phyloP scores from a whole-genome alignment of 2,329 filamentous ascomycete genomes.

The Torrubiella hemipterigena region DNA sequence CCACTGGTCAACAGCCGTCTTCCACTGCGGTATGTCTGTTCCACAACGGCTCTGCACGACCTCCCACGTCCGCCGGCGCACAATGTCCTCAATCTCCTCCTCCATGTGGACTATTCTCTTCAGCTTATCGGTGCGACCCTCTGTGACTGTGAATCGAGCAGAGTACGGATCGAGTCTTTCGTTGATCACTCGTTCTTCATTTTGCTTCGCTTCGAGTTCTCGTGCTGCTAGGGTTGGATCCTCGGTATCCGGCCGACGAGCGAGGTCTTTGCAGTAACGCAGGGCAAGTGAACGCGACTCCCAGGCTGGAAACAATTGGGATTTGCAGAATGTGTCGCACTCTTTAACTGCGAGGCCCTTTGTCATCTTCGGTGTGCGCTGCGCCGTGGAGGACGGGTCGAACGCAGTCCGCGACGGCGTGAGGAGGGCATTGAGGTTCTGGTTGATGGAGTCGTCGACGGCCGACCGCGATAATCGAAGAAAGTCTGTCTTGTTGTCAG shows the following conservation, averaged over 20 bases:
- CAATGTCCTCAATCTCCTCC: slow-evolving; percentile 63
- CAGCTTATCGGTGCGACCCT: slow-evolving; percentile 70
- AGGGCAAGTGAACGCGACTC: slow-evolving; percentile 70
- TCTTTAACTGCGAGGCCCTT: slow-evolving; percentile 46
- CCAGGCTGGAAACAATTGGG: slow-evolving; percentile 82
- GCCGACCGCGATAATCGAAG: slow-evolving; percentile 71
- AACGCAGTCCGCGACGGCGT: slow-evolving; percentile 64
- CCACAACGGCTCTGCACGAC: slow-evolving; percentile 66
- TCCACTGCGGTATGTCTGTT: slow-evolving; percentile 45
- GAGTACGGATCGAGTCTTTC: slow-evolving; percentile 91
- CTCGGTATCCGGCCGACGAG: slow-evolving; percentile 74
- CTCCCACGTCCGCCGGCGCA: slow-evolving; percentile 72
- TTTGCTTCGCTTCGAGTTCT: slow-evolving; percentile 56
- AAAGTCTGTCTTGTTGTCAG: slow-evolving; percentile 52
- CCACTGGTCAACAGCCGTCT: slow-evolving; percentile 55
- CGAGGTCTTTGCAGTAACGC: slow-evolving; percentile 80
- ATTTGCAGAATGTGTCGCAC: slow-evolving; percentile 62
- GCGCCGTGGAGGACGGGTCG: slow-evolving; percentile 65
- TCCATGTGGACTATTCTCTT: slow-evolving; percentile 65
- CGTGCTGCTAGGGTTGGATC: slow-evolving; percentile 66
- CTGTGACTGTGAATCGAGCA: slow-evolving; percentile 64
- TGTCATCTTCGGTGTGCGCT: slow-evolving; percentile 40
- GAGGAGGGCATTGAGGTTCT: slow-evolving; percentile 81
- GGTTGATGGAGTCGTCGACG: slow-evolving; percentile 86
- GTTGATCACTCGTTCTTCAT: slow-evolving; percentile 65